These are phyloP conservation scores for Fusarium graminum DNA, from an alignment of 2,329 filamentous ascomycete species.

Conservation along the genomic window DNA sequence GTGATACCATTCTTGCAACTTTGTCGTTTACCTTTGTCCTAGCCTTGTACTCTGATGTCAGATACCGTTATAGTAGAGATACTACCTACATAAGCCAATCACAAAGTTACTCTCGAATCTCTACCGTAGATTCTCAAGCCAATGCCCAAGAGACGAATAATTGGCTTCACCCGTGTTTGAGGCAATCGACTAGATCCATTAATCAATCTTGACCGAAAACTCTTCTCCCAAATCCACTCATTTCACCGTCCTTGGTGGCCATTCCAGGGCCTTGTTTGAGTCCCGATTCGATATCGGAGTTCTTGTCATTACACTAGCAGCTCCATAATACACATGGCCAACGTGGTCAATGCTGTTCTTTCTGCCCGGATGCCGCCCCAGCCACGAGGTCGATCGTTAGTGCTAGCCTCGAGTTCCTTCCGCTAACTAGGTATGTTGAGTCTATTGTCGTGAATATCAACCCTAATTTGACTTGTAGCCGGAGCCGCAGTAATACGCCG, in stretches of 20 bases:
- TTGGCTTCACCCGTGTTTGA: slow-evolving; percentile 1
- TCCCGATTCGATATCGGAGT: slow-evolving; percentile 4
- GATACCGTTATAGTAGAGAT: slow-evolving; percentile 6
- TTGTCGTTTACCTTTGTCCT: neutral
- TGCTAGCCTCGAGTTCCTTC: slow-evolving; percentile 11
- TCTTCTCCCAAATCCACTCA: neutral
- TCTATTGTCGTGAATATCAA: slow-evolving; percentile 11
- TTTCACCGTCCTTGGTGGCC: slow-evolving; percentile 9
- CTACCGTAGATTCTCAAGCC: neutral
- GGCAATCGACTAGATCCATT: neutral
- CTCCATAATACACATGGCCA: slow-evolving; percentile 15
- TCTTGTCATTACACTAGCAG: slow-evolving; percentile 7
- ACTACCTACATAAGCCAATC: slow-evolving; percentile 1
- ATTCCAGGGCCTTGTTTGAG: slow-evolving; percentile 6
- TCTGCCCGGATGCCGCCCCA: slow-evolving; percentile 7
- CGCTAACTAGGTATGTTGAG: slow-evolving; percentile 7
- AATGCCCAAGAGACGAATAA: neutral
- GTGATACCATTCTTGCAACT: neutral
- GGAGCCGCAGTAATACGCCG: slow-evolving; percentile 40
- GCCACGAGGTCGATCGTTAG: slow-evolving; percentile 3
- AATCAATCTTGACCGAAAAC: neutral
- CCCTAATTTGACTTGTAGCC: slow-evolving; percentile 18
- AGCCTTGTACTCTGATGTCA: neutral
- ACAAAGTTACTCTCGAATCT: neutral
- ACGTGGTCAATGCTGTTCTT: slow-evolving; percentile 17